Conservation (phyloP, 176 grass and related monocot species). For the Rhynchospora breviuscula region DNA sequence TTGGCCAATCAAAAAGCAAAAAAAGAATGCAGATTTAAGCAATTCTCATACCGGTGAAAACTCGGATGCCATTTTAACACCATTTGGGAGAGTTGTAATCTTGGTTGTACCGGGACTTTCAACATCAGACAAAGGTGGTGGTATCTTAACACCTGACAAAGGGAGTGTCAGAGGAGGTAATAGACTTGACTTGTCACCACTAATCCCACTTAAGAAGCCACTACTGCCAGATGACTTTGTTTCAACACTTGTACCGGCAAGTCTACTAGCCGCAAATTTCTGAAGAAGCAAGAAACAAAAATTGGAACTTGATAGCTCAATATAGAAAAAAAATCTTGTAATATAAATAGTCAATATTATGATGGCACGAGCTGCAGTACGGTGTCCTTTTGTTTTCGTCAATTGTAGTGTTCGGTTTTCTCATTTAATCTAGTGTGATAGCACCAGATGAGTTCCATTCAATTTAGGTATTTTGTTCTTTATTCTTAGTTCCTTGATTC, state of each 20-base stretch:
- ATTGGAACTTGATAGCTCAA: neutral
- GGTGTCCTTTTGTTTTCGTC: neutral
- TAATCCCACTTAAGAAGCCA: constrained; percentile 34
- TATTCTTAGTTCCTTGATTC: neutral
- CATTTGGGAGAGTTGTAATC: constrained; percentile 41
- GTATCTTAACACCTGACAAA: constrained; percentile 24
- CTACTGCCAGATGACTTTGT: constrained; percentile 23
- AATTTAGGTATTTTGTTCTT: neutral
- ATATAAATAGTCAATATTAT: neutral
- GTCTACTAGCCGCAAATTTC: constrained; percentile 19
- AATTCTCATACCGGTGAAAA: constrained; percentile 31
- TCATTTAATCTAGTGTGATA: neutral
- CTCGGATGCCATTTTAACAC: constrained; percentile 42
- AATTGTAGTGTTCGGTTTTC: neutral
- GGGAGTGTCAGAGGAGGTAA: constrained; percentile 31
- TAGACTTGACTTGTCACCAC: constrained; percentile 26
- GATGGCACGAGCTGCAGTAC: neutral
- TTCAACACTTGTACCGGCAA: constrained; percentile 24
- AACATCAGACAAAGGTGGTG: constrained; percentile 28
- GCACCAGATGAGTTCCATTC: neutral
- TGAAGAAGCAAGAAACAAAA: constrained; percentile 1
- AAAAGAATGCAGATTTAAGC: neutral
- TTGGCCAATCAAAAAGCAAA: neutral
- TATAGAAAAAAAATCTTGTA: neutral
- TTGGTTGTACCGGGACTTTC: constrained; percentile 16